Conservation (phyloP, 768 basidiomycete genomes). For the Trametes elegans region DNA sequence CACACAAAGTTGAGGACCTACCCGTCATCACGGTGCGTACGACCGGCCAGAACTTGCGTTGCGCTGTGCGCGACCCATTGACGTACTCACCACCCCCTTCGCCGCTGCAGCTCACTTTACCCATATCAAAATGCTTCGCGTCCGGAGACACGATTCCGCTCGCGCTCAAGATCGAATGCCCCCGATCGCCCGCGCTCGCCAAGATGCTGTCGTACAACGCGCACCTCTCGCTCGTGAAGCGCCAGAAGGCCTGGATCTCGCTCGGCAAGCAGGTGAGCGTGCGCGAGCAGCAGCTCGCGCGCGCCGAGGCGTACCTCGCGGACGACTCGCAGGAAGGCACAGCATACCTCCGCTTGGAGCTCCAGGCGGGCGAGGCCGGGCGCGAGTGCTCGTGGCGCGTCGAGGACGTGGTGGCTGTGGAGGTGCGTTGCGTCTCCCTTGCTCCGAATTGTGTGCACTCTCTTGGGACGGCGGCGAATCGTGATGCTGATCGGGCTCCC, state of each 20-base stretch:
- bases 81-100: not conserved
- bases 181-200: constrained; percentile 37
- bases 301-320: constrained; percentile 21
- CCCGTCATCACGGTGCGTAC: constrained; percentile 10
- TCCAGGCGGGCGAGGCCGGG: constrained; percentile 38
- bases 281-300: constrained; percentile 28
- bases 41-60: not conserved
- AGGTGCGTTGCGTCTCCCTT: constrained; percentile 27
- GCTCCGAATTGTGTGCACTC: not conserved
- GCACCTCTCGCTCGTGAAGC: constrained; percentile 37
- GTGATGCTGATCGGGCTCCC: no score
- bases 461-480: not conserved
- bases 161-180: constrained; percentile 36
- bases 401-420: constrained; percentile 18
- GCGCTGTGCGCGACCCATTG: not conserved
- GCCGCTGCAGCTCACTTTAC: constrained; percentile 39
- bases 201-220: constrained; percentile 34
- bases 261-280: constrained; percentile 25
- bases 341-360: constrained; percentile 32
- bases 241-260: constrained; percentile 32
- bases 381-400: constrained; percentile 39
- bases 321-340: constrained; percentile 39
- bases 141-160: constrained; percentile 43
- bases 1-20: constrained; percentile 2
- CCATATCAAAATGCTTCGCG: constrained; percentile 35